These are phyloP conservation scores for Cymodocea nodosa DNA, from an alignment of 116 monocot species.

Conservation along the genomic window DNA sequence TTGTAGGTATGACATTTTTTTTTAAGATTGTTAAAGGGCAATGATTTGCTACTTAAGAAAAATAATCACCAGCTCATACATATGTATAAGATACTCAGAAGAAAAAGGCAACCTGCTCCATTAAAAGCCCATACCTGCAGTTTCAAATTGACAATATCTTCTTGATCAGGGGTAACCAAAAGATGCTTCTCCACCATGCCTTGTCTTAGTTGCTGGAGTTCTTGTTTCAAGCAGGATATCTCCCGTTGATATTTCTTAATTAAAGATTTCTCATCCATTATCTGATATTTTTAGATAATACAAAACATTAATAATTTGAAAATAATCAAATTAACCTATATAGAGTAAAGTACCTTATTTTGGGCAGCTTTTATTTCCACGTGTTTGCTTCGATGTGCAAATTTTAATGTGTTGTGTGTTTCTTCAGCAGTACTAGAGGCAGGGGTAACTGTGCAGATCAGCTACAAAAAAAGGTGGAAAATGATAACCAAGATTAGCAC, in stretches of 20 bases:
- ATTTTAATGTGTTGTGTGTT: conserved; percentile 94
- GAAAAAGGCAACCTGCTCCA: background rate
- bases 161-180: conserved; percentile 40
- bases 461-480: conserved; percentile 22
- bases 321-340: too few species aligned
- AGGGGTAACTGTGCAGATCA: conserved; percentile 94
- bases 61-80: too few species aligned
- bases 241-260: conserved; percentile 98
- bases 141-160: conserved; percentile 86
- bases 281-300: conserved; percentile 26
- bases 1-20: too few species aligned
- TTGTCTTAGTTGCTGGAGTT: conserved; percentile 72
- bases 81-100: background rate
- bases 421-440: conserved; percentile 96
- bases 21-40: too few species aligned
- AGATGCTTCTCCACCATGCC: conserved; percentile 74
- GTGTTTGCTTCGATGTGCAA: conserved; percentile 90
- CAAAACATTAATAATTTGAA: conserved; percentile 4
- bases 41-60: too few species aligned
- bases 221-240: conserved; percentile 74
- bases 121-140: conserved; percentile 50
- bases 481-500: background rate
- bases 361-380: conserved; percentile 93
- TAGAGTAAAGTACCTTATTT: conserved; percentile 51
- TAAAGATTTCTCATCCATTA: conserved; percentile 94